These are phyloP conservation scores for Piloderma croceum DNA, from an alignment of 768 basidiomycete species.

Conservation along the genomic window DNA sequence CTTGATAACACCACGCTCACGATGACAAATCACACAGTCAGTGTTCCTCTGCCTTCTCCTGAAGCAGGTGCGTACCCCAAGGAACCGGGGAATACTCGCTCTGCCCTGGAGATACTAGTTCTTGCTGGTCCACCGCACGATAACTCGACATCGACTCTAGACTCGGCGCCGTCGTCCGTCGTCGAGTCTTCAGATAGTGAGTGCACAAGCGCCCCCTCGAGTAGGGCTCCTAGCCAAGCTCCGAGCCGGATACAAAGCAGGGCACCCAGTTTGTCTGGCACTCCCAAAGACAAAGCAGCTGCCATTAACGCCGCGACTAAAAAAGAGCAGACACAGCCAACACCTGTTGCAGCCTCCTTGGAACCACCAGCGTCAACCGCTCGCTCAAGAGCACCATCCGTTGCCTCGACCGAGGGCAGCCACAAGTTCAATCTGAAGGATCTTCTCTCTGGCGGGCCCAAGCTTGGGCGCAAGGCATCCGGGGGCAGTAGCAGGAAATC, in stretches of 20 bases:
- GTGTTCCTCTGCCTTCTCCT: conserved; percentile 48
- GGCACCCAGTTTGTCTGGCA: conserved; percentile 29
- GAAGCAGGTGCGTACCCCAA: conserved; percentile 44
- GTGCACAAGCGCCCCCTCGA: conserved; percentile 57
- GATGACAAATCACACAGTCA: conserved; percentile 15
- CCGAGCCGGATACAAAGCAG: conserved; percentile 40
- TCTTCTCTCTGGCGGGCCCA: conserved; percentile 67
- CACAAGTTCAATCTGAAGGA: conserved; percentile 84
- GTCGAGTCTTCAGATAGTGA: conserved; percentile 55
- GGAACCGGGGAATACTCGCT: conserved; percentile 44
- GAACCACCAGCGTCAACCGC: conserved; percentile 4
- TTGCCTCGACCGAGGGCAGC: conserved; percentile 47
- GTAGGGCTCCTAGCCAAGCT: conserved; percentile 52
- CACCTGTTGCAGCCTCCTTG: conserved; percentile 11
- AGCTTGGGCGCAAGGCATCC: conserved; percentile 65
- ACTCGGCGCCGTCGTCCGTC: conserved; percentile 40
- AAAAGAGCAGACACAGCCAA: conserved; percentile 16
- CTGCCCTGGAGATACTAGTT: conserved; percentile 37
- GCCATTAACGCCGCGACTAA: conserved; percentile 33
- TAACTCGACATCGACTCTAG: conserved; percentile 32
- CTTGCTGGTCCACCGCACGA: conserved; percentile 13
- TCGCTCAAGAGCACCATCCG: conserved; percentile 36
- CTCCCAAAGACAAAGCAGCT: conserved; percentile 37
- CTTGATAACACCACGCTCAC: conserved; percentile 12
- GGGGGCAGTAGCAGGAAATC: conserved; percentile 61